Conservation (phyloP, 495 filamentous ascomycete species). For the Hyaloscypha finlandica region DNA sequence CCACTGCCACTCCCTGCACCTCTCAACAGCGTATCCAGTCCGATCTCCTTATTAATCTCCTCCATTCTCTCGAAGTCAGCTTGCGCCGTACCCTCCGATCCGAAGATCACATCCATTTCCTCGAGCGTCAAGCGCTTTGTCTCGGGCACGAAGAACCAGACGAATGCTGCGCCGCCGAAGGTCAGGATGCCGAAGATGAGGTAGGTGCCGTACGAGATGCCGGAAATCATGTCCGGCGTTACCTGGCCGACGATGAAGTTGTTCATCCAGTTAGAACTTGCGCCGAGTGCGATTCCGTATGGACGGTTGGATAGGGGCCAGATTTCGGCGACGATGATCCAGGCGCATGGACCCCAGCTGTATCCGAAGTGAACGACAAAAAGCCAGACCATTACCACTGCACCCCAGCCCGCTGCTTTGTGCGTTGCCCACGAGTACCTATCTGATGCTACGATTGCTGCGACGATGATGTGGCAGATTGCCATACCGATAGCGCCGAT, state of each 20-base stretch:
- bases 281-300: slow-evolving; percentile 73
- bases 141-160: slow-evolving; percentile 75
- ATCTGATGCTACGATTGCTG: slow-evolving; percentile 68
- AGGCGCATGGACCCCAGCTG: slow-evolving; percentile 70
- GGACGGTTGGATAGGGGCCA: slow-evolving; percentile 75
- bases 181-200: slow-evolving; percentile 77
- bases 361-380: slow-evolving; percentile 83
- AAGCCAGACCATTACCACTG: slow-evolving; percentile 79
- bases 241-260: slow-evolving; percentile 39
- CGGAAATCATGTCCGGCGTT: slow-evolving; percentile 72
- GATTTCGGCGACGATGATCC: slow-evolving; percentile 74
- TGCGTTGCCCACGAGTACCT: slow-evolving; percentile 59
- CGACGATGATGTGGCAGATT: slow-evolving; percentile 70
- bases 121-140: slow-evolving; percentile 64
- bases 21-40: slow-evolving; percentile 45
- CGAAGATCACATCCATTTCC: slow-evolving; percentile 76
- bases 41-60: slow-evolving; percentile 72
- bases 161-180: slow-evolving; percentile 67
- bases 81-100: slow-evolving; percentile 66
- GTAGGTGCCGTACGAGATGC: slow-evolving; percentile 75
- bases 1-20: slow-evolving; percentile 1
- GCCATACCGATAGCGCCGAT: slow-evolving; percentile 61
- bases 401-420: slow-evolving; percentile 71
- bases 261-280: slow-evolving; percentile 56
- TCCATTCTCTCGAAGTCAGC: slow-evolving; percentile 73